Base-by-base conservation (phyloP, 352 stramenopile species). In the Saprolegnia parasitica region DNA sequence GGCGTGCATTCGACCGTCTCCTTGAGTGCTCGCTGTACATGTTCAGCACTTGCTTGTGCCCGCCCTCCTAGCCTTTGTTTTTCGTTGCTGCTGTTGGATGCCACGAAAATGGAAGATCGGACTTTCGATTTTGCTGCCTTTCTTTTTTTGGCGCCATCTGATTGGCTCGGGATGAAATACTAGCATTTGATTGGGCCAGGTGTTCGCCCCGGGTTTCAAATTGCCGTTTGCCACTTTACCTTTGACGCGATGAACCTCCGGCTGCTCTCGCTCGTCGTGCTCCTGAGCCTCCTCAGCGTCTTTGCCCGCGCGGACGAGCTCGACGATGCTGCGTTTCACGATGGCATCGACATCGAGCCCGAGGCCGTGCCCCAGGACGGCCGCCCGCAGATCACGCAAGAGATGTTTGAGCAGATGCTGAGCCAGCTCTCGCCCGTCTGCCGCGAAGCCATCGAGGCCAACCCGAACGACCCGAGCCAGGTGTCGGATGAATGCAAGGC, bases 341-440 rank as follows among this genome's bases (percentile, higher is more conserved):
- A 67, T 20, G 40, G 26, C 45, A 13, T 29, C 16, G 39, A 67
- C 8, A 13, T 6, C 11, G 61, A 50, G 11, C 35, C 37, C 32
- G 40, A 67, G 35, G 37, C 45, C 16, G 20, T 39, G 20, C 16
- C 13, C 16, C 13, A 11, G 23, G 23, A 29, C 10, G 32, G 46
- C 8, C 63, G 55, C n/a, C 63, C 63, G 18, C 63, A 70, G 18
- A 62, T 70, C 3, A 37, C 46, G 13, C 42, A 60, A 50, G 63
- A 91, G 32, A 78, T 72, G 32, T 86, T 92, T 39, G 81, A 80
- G 50, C 78, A 76, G 57, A 80, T 92, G 52, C 81, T 92, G 63
- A 75, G 78, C 54, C 88, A 90, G 75, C 72, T 92, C 47, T 89
- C 84, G 60, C 78, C 78, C 71, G 83, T 82, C 61, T 94, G 86